Evolutionary conservation across 2,329 filamentous ascomycete species (phyloP), one percentile per base, ranked within the genome.

Genomic region (Bipolaris cookei): DNA sequence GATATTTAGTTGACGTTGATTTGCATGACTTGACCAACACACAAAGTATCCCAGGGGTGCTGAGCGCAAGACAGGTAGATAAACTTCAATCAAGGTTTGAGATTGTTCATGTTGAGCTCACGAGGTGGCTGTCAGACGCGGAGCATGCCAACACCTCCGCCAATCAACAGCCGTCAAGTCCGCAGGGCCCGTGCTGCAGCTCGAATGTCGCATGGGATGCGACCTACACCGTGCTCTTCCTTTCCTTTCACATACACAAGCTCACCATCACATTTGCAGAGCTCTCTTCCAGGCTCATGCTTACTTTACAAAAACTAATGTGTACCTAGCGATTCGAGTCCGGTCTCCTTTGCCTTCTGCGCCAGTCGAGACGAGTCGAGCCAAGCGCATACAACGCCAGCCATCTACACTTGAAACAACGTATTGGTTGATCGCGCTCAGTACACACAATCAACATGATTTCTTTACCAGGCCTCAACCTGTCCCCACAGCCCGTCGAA

Each of bases 401-500:
- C 7, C 13, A 28, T 28, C 34, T 10, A 14, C 6, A 28, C 30
- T 35, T 42, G 18, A 34, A 23, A 28, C 39, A 11, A 23, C 30
- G 4, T 25, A 8, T 2, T n/a, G n/a, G 16, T 28, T 32, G 18
- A 42, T 35, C 18, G n/a, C 10, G 4, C 23, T 45, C 18, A 18
- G 21, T 13, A 34, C 34, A 25, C 7, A 4, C 25, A 45, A n/a
- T 38, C 32, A 60, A 21, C 11, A 76, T 76, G 72, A 73, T 78
- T 62, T 71, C 78, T 20, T 68, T 82, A n/a, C 80, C 80, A 46
- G 80, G 80, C 37, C 76, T 82, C 25, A 78, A 80, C 51, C 69
- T 82, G 5, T 63, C 73, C 16, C 69, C 76, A n/a, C 67, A 70
- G 48, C 62, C 70, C 37, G 46, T 64, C 47, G 67, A 73, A 50